Evolutionary conservation across 306 rosid species (phyloP).

Genomic region (Ochetophila trinervis): DNA sequence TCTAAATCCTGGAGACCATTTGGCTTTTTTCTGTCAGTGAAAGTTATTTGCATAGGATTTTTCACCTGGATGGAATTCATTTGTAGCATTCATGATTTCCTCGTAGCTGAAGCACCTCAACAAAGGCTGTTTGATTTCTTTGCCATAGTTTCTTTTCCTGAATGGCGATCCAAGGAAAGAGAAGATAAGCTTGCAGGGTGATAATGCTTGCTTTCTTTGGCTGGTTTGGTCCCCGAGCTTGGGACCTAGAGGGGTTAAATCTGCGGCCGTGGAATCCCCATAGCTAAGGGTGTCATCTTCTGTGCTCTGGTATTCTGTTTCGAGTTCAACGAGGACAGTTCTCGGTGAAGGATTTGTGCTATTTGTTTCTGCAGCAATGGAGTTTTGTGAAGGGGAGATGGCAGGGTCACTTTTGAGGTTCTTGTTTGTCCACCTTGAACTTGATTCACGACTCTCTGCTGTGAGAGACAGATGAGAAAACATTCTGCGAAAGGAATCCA

Average conservation of each 20-base stretch:
- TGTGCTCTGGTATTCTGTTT: constrained; percentile 64
- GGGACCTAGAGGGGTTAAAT: constrained; percentile 36
- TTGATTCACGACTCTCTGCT: constrained; percentile 34
- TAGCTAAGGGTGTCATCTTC: constrained; percentile 69
- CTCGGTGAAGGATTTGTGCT: constrained; percentile 43
- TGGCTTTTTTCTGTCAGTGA: neutral
- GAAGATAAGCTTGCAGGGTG: constrained; percentile 51
- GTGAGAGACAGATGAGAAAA: constrained; percentile 7
- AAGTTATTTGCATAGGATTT: neutral
- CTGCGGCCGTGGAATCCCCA: constrained; percentile 50
- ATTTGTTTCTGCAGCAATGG: constrained; percentile 31
- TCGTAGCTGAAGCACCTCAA: constrained; percentile 75
- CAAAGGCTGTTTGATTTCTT: constrained; percentile 47
- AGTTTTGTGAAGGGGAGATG: constrained; percentile 34
- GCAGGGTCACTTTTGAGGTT: constrained; percentile 22
- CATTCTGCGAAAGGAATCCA: neutral
- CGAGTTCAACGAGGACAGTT: constrained; percentile 46
- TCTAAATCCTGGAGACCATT: neutral
- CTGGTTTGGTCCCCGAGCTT: constrained; percentile 31
- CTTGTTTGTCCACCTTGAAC: constrained; percentile 29
- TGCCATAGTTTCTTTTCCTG: constrained; percentile 39
- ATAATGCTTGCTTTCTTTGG: constrained; percentile 35
- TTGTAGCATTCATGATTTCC: constrained; percentile 64
- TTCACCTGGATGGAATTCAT: constrained; percentile 71
- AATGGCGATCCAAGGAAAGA: constrained; percentile 73